Percentiles rank a stretch among this genome's conserved stretches.
Evolutionary conservation across 1,284 basidiomycete genomes (phyloP).

Genomic region (Rhodotorula glutinis): DNA sequence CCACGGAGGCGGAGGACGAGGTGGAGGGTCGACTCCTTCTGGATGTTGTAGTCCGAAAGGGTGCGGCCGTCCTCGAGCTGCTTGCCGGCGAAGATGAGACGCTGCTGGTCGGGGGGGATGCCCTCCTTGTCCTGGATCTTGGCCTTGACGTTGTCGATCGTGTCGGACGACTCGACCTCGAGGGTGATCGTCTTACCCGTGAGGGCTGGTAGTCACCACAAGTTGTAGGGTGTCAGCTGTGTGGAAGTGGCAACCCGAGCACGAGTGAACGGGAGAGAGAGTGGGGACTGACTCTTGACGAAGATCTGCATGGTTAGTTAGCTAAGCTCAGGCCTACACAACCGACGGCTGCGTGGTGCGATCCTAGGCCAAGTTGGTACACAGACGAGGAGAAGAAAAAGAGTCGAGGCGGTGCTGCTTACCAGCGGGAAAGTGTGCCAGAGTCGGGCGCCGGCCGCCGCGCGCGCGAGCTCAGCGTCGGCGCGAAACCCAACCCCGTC

Average conservation of each 20-base stretch:
- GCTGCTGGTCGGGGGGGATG: constrained; percentile 52
- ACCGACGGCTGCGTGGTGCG: constrained; percentile 20
- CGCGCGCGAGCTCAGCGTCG: not conserved
- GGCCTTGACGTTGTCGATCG: constrained; percentile 57
- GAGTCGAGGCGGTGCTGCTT: not conserved
- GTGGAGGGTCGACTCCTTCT: constrained; percentile 49
- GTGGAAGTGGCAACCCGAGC: too few species aligned
- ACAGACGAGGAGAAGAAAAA: constrained; percentile 8
- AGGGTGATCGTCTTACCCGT: constrained; percentile 53
- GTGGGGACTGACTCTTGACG: constrained; percentile 40
- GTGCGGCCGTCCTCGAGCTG: constrained; percentile 54
- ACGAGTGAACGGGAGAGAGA: too few species aligned
- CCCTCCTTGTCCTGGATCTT: constrained; percentile 52
- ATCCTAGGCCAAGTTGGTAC: constrained; percentile 22
- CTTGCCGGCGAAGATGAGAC: constrained; percentile 53
- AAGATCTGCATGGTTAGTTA: constrained; percentile 44
- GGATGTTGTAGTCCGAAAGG: constrained; percentile 51
- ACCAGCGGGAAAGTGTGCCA: not conserved
- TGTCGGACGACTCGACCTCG: constrained; percentile 60
- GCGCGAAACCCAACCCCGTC: too few species aligned
- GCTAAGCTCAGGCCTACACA: constrained; percentile 19
- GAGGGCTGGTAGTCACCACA: too few species aligned
- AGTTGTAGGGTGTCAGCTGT: too few species aligned
- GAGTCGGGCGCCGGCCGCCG: too few species aligned
- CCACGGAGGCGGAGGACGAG: constrained; percentile 69